Percentiles rank a stretch among this genome's conserved stretches.
Conservation (phyloP, 106 monocot genomes). For the Platanthera guangdongensis region DNA sequence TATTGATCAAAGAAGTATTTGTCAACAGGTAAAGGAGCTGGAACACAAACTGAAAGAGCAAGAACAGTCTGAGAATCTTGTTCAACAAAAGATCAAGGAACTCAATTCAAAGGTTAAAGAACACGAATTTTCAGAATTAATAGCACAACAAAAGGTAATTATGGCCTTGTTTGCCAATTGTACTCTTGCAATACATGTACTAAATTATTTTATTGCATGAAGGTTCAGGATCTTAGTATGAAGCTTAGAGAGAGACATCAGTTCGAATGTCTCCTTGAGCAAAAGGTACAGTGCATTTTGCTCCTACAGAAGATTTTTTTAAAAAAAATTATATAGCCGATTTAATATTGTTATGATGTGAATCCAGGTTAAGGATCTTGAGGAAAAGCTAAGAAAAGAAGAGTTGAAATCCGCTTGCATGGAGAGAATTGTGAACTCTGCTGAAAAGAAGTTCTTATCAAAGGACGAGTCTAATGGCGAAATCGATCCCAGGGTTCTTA, state of each 20-base stretch:
- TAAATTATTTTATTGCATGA: slow-evolving; percentile 5
- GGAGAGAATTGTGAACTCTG: slow-evolving; percentile 18
- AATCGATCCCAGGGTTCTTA: slow-evolving; percentile 37
- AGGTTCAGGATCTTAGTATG: slow-evolving; percentile 47
- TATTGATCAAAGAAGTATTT: background rate
- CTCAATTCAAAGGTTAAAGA: slow-evolving; percentile 60
- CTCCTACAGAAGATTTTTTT: background rate
- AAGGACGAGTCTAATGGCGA: slow-evolving; percentile 26
- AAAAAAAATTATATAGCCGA: background rate
- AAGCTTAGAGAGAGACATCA: slow-evolving; percentile 28
- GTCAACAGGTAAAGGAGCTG: slow-evolving; percentile 54
- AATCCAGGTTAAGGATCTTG: slow-evolving; percentile 46
- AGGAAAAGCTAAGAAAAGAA: slow-evolving; percentile 33
- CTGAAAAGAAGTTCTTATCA: slow-evolving; percentile 7
- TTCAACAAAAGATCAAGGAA: slow-evolving; percentile 51
- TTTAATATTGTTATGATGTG: background rate
- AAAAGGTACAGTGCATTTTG: slow-evolving; percentile 19
- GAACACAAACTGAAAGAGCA: slow-evolving; percentile 53
- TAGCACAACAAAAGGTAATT: slow-evolving; percentile 39
- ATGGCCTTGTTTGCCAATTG: background rate
- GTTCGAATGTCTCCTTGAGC: slow-evolving; percentile 21
- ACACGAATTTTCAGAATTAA: slow-evolving; percentile 23
- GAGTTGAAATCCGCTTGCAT: slow-evolving; percentile 15
- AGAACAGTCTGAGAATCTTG: slow-evolving; percentile 29
- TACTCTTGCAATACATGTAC: background rate